Percentiles rank a stretch among this genome's conserved stretches.
Conservation (phyloP, 257 asterid species). For the Anisodus acutangulus region DNA sequence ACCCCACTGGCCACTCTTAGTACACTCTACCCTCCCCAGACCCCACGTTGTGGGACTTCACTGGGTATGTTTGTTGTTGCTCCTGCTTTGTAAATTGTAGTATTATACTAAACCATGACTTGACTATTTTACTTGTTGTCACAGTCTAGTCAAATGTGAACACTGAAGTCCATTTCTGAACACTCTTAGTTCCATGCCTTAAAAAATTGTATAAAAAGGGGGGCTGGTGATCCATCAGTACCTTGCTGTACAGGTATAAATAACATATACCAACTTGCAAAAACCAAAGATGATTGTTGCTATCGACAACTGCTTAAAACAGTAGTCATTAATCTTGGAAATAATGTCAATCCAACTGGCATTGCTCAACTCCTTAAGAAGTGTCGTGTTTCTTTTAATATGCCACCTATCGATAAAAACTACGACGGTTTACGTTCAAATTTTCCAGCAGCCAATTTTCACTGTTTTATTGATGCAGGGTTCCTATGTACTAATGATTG, state of each 20-base stretch:
- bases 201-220: background rate
- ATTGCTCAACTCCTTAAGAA: background rate
- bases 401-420: background rate
- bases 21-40: too few species aligned
- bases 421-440: background rate
- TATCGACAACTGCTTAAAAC: constrained; percentile 15
- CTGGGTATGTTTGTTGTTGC: too few species aligned
- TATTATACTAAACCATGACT: too few species aligned
- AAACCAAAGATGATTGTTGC: background rate
- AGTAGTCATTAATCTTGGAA: constrained; percentile 3
- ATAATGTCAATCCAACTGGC: background rate
- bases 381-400: background rate
- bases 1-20: too few species aligned
- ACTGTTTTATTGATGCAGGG: background rate
- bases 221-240: background rate
- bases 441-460: background rate
- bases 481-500: background rate
- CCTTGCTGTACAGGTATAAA: background rate
- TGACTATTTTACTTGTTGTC: too few species aligned
- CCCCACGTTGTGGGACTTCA: too few species aligned
- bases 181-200: background rate
- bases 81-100: too few species aligned
- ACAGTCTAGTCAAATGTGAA: too few species aligned
- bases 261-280: background rate
- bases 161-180: too few species aligned